A percentile compares a stretch with the other conserved stretches of the same genome.
Conservation (phyloP, 2,329 filamentous ascomycete species). For the Sarocladium strictum region DNA sequence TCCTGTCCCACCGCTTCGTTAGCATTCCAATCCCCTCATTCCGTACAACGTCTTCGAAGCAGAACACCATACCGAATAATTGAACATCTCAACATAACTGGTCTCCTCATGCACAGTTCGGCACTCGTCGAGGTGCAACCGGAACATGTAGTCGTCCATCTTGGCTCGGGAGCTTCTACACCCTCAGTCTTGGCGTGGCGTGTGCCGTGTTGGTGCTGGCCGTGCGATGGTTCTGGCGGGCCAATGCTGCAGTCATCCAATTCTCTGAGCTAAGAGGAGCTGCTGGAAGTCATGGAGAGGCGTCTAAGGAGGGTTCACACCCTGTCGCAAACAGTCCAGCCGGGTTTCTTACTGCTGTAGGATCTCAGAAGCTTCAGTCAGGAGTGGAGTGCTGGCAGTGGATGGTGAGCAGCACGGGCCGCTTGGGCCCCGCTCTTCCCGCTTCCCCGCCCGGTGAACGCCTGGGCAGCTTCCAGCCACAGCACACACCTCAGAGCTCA, state of each 20-base stretch:
- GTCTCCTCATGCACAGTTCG: conserved; percentile 45
- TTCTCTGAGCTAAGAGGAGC: no score
- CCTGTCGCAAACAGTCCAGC: background rate
- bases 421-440: conserved; percentile 1
- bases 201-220: background rate
- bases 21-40: background rate
- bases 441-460: background rate
- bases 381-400: background rate
- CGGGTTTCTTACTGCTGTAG: background rate
- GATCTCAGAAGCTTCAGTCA: background rate
- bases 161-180: conserved; percentile 8
- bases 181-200: background rate
- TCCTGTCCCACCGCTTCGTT: conserved; percentile 31
- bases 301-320: no score
- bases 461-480: background rate
- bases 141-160: conserved; percentile 58
- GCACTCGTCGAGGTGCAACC: conserved; percentile 40
- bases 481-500: background rate
- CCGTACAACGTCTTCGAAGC: background rate
- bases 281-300: no score
- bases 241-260: background rate
- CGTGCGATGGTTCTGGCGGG: background rate
- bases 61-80: conserved; percentile 38
- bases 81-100: conserved; percentile 52
- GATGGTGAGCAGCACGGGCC: background rate